A percentile compares a stretch with the other conserved stretches of the same genome.
phyloP scores from a whole-genome alignment of 2,329 filamentous ascomycete species.

The Diaporthe amygdali region DNA sequence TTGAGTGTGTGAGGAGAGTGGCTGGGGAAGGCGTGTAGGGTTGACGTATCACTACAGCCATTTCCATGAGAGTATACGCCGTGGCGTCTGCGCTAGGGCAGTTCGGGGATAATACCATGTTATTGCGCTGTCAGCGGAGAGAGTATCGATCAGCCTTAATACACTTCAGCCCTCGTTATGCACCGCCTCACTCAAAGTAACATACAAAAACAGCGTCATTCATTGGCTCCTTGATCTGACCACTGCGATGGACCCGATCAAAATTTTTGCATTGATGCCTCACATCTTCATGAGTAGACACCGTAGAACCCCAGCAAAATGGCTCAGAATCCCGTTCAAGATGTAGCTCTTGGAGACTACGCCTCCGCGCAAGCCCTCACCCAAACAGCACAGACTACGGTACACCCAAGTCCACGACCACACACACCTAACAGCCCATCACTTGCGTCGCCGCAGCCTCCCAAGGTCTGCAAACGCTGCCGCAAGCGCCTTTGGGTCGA shows the following conservation, averaged over 20 bases:
- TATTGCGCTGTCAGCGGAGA: no score
- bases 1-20: not conserved
- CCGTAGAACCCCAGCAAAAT: not conserved
- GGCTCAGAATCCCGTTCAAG: not conserved
- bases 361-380: no score
- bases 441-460: rapidly evolving
- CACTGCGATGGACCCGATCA: no score
- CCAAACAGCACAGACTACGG: not conserved
- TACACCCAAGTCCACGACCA: not conserved
- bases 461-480: not conserved
- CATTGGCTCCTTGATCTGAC: no score
- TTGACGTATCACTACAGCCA: not conserved
- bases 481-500: not conserved
- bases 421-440: not conserved
- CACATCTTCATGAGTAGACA: not conserved
- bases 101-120: no score
- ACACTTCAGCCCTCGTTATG: no score
- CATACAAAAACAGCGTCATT: no score
- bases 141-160: no score
- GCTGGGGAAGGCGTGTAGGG: not conserved
- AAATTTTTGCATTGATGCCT: no score
- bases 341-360: not conserved
- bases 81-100: no score
- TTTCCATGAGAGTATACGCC: no score
- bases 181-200: no score